These are phyloP conservation scores for Podaxis sp. DNA, from an alignment of 768 basidiomycete genomes.

Conservation along the genomic window DNA sequence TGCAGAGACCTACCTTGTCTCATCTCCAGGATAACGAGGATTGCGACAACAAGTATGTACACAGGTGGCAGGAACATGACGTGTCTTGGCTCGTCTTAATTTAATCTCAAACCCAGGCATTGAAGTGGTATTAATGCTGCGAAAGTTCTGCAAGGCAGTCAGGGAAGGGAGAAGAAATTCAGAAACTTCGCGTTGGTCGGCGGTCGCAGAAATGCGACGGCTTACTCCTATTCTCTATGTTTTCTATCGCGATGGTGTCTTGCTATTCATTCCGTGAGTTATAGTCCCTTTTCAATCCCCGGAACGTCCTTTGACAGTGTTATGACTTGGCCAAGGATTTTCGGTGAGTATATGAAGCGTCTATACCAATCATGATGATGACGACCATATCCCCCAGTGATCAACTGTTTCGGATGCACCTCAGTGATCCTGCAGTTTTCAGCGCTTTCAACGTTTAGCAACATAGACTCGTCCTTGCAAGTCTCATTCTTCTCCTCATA, in stretches of 20 bases:
- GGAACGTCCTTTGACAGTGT: background rate
- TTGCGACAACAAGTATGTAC: background rate
- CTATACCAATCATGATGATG: background rate
- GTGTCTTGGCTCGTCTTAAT: background rate
- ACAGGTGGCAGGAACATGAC: no score
- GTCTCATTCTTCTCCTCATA: background rate
- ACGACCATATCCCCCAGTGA: background rate
- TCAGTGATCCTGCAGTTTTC: no score
- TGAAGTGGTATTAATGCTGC: background rate
- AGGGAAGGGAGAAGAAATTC: background rate
- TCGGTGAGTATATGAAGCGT: background rate
- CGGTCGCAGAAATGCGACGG: background rate
- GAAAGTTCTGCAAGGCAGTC: background rate
- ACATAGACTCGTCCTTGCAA: background rate
- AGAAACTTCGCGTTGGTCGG: background rate
- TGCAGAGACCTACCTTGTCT: background rate
- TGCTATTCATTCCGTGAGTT: background rate
- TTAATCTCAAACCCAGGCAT: background rate
- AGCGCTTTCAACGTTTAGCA: background rate
- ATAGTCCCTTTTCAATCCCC: background rate
- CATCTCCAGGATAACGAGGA: background rate
- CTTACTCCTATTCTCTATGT: background rate
- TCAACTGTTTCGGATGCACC: background rate
- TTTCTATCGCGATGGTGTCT: background rate
- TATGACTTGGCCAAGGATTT: background rate